Percentiles rank a stretch among this genome's conserved stretches.
These are phyloP conservation scores for Collybia sordida DNA, from an alignment of 768 basidiomycete genomes.

Conservation along the genomic window DNA sequence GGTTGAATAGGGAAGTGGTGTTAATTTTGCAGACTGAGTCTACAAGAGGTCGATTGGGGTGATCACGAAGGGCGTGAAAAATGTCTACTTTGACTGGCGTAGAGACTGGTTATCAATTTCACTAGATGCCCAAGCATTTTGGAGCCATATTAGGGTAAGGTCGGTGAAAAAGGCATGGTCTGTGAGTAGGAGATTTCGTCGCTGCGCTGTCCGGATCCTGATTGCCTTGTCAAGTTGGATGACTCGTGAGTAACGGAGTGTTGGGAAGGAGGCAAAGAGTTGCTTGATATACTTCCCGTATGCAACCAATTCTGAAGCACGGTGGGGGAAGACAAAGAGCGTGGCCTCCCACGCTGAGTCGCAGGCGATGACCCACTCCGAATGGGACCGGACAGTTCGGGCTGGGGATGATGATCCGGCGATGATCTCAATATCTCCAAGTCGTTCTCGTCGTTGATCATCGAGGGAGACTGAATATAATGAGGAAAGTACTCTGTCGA, in stretches of 20 bases:
- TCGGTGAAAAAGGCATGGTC: constrained; percentile 12
- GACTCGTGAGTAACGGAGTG: constrained; percentile 17
- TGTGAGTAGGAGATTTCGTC: constrained; percentile 9
- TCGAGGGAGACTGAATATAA: constrained; percentile 13
- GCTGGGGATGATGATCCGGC: constrained; percentile 4
- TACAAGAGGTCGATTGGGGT: constrained; percentile 8
- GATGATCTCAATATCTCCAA: constrained; percentile 2
- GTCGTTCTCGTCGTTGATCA: neutral
- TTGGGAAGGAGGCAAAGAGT: constrained; percentile 10
- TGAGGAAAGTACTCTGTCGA: constrained; percentile 23
- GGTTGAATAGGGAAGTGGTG: too few relatives aligned
- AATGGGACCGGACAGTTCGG: constrained; percentile 9
- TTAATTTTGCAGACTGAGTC: constrained; percentile 1
- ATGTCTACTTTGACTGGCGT: neutral
- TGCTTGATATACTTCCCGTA: constrained; percentile 19
- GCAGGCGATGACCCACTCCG: constrained; percentile 25
- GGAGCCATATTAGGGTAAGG: constrained; percentile 14
- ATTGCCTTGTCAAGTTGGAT: constrained; percentile 26
- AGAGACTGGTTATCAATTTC: neutral
- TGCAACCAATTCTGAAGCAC: constrained; percentile 14
- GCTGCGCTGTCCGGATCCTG: constrained; percentile 4
- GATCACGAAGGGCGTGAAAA: neutral
- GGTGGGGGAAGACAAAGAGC: constrained; percentile 21
- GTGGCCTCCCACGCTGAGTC: constrained; percentile 9
- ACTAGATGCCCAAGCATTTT: constrained; percentile 1